These are phyloP conservation scores for Sclerotinia trifoliorum DNA, from an alignment of 2,329 filamentous ascomycete genomes.

Conservation along the genomic window DNA sequence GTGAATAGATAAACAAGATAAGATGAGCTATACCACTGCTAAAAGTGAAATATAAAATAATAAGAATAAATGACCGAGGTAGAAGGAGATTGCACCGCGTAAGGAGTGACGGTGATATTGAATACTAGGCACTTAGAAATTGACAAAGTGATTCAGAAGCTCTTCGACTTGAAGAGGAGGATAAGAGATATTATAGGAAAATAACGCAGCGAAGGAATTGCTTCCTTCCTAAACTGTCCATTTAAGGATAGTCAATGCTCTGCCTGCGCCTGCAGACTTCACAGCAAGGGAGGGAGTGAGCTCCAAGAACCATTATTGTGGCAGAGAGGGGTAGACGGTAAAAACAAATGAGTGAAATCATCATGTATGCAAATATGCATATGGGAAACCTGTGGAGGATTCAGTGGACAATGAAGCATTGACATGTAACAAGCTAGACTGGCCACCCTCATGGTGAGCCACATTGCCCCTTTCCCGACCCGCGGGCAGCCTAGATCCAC, in stretches of 20 bases:
- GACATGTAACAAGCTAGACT: constrained; percentile 2
- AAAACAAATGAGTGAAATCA: neutral
- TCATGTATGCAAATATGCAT: neutral
- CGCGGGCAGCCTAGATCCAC: constrained; percentile 7
- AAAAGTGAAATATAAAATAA: neutral
- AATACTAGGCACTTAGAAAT: neutral
- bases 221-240: constrained; percentile 8
- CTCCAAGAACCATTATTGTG: neutral
- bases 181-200: constrained; percentile 19
- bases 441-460: neutral
- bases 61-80: constrained; percentile 11
- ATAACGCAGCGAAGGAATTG: constrained; percentile 1
- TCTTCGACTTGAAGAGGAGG: constrained; percentile 7
- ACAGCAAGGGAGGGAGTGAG: constrained; percentile 9
- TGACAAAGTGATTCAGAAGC: constrained; percentile 13
- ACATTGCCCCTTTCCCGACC: neutral
- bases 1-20: neutral
- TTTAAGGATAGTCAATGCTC: neutral
- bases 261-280: constrained; percentile 4
- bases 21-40: neutral
- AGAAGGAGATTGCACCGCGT: constrained; percentile 30
- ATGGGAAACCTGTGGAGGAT: constrained; percentile 3
- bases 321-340: constrained; percentile 4
- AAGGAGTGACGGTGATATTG: constrained; percentile 39
- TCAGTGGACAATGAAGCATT: constrained; percentile 8